Evolutionary conservation across 306 rosid genomes (phyloP), one percentile per base, ranked within the genome.

Genomic region (Quercus variabilis): DNA sequence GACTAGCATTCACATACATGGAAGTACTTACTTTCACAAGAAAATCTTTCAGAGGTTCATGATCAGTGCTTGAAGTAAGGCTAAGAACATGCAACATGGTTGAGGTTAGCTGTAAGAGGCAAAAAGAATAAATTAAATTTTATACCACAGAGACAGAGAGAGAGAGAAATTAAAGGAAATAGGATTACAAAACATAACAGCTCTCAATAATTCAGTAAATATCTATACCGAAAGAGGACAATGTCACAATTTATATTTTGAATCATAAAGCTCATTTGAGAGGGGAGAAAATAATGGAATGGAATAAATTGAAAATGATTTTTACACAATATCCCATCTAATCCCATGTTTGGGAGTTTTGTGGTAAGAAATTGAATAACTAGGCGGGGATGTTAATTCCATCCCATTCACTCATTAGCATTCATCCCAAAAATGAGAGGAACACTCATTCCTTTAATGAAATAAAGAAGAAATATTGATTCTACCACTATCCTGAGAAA

Each of bases 41-140:
- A 89, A 92, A 91, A 78, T 87, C 95, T 86, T 90, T 90, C 69
- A 92, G 83, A 23, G 82, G 85, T 55, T 85, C 92, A 69, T 92
- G 87, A 68, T 84, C 82, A 17, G 91, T 77, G 82, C 86, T 81
- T 58, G 95, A 87, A 55, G 91, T 79, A 28, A 92, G 88, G 85
- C 88, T 83, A 78, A 92, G 92, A 87, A 91, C 76, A 52, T 95
- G 99, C 76, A 95, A 82, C 92, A 95, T 84, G 62, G 99, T 92
- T 86, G 87, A 86, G 83, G 94, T 92, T 73, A 95, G 64, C 99
- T 95, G 93, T 88, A 84, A 28, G 35, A 75, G 67, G 46, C 78
- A 55, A 80, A 57, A 63, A 35, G 28, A 49, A 43, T 26, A 3
- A 54, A 21, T 73, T 25, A 57, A 57, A 73, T 55, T 71, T 55